Evolutionary conservation across 2,329 filamentous ascomycete species (phyloP), one percentile per base, ranked within the genome.

Genomic region (Cordyceps javanica): DNA sequence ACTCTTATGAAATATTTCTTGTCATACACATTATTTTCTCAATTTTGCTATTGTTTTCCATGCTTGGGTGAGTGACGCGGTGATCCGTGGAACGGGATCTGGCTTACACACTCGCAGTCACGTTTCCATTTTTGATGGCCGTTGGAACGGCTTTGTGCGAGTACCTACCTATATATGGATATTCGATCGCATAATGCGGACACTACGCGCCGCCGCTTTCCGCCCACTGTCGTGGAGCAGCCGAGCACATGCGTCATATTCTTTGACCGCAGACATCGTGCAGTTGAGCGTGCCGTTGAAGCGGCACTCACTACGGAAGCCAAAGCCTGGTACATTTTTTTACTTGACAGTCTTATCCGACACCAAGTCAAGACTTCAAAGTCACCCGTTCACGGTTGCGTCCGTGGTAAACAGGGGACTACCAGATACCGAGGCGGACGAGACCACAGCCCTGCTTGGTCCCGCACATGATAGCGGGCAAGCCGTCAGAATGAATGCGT

Each of bases 1-100:
- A 74, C 9, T 73, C 74, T 13, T 86, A 83, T 59, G 80, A 83
- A 60, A n/a, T 71, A 0, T 82, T 82, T 59, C 66, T 82, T 5
- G 60, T 76, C 13, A 45, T 77, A 0, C 79, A 85, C 57, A 82
- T 84, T 8, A 66, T 73, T 2, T 67, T 85, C 11, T 77, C 82
- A 0, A 65, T 82, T 9, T 66, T 81, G 1, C 65, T 81, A 0
- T 65, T 85, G 0, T 65, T 77, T 36, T 75, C 75, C 0, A 78
- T 83, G 73, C 79, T 79, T 36, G 76, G 76, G 52, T 46, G 14
- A 42, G 52, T 55, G 16, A n/a, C 5, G 34, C 19, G 8, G n/a
- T 5, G 11, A 14, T 21, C 5, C 5, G 19, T 21, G 10, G 28
- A 13, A n/a, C 3, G 13, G 25, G 14, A 2, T 14, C 16, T 19